phyloP scores from a whole-genome alignment of 169 alveolate species.

The Plasmodium billcollinsi region DNA sequence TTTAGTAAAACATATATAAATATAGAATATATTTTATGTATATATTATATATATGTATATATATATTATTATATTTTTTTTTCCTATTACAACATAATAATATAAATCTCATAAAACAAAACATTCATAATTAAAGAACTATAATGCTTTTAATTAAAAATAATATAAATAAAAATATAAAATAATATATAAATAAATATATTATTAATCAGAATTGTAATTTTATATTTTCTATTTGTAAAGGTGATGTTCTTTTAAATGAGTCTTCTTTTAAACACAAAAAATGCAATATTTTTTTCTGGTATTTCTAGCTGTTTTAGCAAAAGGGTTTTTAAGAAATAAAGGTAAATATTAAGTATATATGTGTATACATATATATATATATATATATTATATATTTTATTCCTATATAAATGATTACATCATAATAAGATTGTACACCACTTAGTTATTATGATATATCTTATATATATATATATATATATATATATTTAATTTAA shows the following conservation, averaged over 20 bases:
- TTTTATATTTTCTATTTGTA: not conserved
- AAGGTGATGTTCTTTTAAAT: slow-evolving; percentile 20
- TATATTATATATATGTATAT: no score
- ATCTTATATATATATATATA: no score
- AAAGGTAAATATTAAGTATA: slow-evolving; percentile 25
- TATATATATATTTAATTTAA: not conserved
- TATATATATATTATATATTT: no score
- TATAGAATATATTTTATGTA: no score
- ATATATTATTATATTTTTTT: not conserved
- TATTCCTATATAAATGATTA: no score
- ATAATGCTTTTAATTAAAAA: slow-evolving; percentile 7
- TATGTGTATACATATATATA: no score
- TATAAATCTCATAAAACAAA: not conserved
- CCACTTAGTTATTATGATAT: no score
- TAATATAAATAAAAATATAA: not conserved
- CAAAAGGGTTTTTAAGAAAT: slow-evolving; percentile 40
- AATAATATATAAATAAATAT: no score
- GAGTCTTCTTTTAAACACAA: not conserved
- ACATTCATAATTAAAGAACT: not conserved
- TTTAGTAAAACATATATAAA: no score
- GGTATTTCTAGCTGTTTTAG: slow-evolving; percentile 8
- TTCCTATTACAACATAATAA: not conserved
- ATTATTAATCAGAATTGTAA: no score
- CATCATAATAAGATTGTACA: no score
- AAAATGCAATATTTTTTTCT: slow-evolving; percentile 47